A percentile compares a stretch with the other conserved stretches of the same genome.
These are phyloP conservation scores for Aspergillus phoenicis DNA, from an alignment of 2,329 filamentous ascomycete genomes.

Conservation along the genomic window DNA sequence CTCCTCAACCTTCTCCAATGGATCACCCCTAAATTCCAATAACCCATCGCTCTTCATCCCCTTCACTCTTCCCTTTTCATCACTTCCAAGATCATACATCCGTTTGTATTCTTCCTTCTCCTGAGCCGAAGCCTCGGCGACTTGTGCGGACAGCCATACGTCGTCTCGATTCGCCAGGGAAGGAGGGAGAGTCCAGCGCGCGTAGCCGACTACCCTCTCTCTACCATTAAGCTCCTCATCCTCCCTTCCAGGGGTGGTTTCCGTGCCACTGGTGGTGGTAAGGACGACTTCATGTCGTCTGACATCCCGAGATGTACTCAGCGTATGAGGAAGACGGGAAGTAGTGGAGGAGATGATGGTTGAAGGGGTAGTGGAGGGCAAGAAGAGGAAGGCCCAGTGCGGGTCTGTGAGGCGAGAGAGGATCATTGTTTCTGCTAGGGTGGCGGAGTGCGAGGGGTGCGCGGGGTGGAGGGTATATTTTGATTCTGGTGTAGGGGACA, in stretches of 20 bases:
- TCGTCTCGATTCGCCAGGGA: neutral
- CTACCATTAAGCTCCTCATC: neutral
- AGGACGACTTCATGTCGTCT: neutral
- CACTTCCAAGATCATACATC: neutral
- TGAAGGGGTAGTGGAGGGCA: neutral
- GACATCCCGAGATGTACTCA: neutral
- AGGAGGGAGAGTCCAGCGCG: neutral
- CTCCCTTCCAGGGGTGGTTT: neutral
- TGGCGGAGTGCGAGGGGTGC: neutral
- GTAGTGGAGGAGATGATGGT: neutral
- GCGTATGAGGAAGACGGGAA: neutral
- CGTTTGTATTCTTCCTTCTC: neutral
- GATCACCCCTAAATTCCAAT: neutral
- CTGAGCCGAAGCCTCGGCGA: neutral
- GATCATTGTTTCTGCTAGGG: neutral
- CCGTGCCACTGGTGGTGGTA: too few species aligned
- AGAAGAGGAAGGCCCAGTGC: constrained; percentile 6
- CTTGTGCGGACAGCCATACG: neutral
- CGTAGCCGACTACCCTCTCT: neutral
- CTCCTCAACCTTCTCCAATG: neutral
- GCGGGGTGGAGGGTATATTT: neutral
- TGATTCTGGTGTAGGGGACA: too few species aligned
- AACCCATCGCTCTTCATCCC: neutral
- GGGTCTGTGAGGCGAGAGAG: constrained; percentile 7
- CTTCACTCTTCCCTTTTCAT: neutral